Base-by-base conservation (phyloP, 2,329 filamentous ascomycete genomes). In the Paraconiothyrium brasiliense region DNA sequence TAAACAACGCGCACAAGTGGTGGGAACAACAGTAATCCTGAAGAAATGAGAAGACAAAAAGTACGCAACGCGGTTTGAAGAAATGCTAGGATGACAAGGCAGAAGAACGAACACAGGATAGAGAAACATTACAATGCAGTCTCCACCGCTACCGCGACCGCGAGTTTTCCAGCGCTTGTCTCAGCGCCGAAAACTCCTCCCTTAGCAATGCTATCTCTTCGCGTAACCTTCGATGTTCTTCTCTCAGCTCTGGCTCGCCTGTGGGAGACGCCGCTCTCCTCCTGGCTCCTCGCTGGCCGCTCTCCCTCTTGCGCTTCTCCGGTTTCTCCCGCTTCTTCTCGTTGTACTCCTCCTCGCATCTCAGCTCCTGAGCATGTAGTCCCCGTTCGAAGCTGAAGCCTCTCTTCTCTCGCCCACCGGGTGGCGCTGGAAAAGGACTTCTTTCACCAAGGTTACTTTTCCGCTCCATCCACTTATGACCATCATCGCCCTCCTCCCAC, bases 161-260 rank as follows among this genome's bases (percentile, higher is more conserved):
- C 9, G 50, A 54, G 9, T 44, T 34, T 16, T 71, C 49, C 32
- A 75, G 27, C 8, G 61, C 61, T 13, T 59, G 51, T 47, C 62
- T 72, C 55, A 73, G 55, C 4, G 43, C 48, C 7, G 49, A 51
- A 24, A 70, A 65, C 47, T 75, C 71, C 11, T 60, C 48, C n/a
- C 64, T 59, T 54, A 75, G 46, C 11, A 58, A 46, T 10, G 39
- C 55, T 22, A 75, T 57, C 37, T 73, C 66, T 14, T 52, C 27
- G 24, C 60, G 63, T 46, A 74, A 43, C 3, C 22, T 35, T n/a
- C 55, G 57, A 9, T 65, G 58, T 1, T 72, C 66, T 22, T 58
- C 48, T 43, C 54, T 52, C 27, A 70, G n/a, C n/a, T 32, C n/a
- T n/a, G 1, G 14, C 14, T 50, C 52, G 16, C 10, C 10, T 22